Percentiles rank a stretch among this genome's conserved stretches.
These are phyloP conservation scores for Penicillium verrucosum DNA, from an alignment of 2,329 filamentous ascomycete species.

Conservation along the genomic window DNA sequence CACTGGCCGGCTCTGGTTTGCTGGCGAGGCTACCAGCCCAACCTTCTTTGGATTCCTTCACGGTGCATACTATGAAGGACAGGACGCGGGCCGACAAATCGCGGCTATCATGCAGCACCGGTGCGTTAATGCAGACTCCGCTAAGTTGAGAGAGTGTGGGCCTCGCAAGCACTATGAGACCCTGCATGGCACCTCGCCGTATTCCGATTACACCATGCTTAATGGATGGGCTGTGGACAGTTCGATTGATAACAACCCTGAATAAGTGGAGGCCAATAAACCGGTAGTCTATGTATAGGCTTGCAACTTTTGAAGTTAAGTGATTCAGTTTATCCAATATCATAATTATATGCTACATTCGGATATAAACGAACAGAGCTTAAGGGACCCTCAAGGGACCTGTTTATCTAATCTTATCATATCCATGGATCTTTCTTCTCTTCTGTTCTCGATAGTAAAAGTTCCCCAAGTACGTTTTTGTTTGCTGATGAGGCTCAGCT, in stretches of 20 bases:
- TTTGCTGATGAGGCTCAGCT: background rate
- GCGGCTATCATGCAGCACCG: conserved; percentile 25
- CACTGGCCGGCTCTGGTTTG: conserved; percentile 59
- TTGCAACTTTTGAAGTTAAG: background rate
- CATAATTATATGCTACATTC: background rate
- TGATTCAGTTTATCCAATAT: background rate
- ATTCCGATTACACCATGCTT: conserved; percentile 26
- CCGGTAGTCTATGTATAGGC: background rate
- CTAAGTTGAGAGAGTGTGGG: conserved; percentile 19
- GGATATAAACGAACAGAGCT: background rate
- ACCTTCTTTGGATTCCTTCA: conserved; percentile 66
- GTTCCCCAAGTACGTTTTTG: background rate
- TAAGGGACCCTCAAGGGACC: background rate
- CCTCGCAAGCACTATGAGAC: conserved; percentile 27
- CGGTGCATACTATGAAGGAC: conserved; percentile 58
- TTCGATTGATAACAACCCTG: conserved; percentile 24
- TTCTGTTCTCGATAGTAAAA: background rate
- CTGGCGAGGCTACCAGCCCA: conserved; percentile 61
- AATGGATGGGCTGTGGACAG: conserved; percentile 33
- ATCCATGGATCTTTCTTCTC: background rate
- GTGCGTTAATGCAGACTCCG: conserved; percentile 19
- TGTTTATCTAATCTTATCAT: background rate
- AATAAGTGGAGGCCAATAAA: conserved; percentile 1
- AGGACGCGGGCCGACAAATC: conserved; percentile 44
- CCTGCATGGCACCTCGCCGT: conserved; percentile 31